Percentiles rank a stretch among this genome's conserved stretches.
These are phyloP conservation scores for Melanopsichium pennsylvanicum DNA, from an alignment of 1,284 basidiomycete genomes.

Conservation along the genomic window DNA sequence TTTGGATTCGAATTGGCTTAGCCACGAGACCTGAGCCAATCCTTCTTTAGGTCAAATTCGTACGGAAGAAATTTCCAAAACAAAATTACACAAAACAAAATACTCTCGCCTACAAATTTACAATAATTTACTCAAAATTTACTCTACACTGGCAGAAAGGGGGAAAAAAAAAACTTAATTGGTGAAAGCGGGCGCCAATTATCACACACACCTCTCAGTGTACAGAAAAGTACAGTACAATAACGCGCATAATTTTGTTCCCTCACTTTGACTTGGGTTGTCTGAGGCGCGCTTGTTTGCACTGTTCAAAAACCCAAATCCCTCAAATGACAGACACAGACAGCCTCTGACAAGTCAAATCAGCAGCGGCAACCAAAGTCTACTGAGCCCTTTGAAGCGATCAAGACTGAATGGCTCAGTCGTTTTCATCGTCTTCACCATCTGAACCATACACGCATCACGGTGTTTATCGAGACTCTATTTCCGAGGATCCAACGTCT, in stretches of 20 bases:
- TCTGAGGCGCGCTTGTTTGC: neutral
- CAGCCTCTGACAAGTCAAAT: too few species aligned
- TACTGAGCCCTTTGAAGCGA: constrained; percentile 5
- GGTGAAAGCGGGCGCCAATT: too few species aligned
- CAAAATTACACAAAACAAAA: neutral
- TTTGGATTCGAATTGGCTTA: constrained; percentile 1
- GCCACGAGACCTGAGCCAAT: neutral
- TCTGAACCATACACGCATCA: constrained; percentile 1
- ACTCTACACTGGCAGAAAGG: too few species aligned
- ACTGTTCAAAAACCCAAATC: neutral
- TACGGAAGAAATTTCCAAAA: constrained; percentile 11
- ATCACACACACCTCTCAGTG: neutral
- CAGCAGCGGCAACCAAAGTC: too few species aligned
- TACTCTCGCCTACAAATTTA: neutral
- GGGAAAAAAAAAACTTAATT: too few species aligned
- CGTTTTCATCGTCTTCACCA: constrained; percentile 8
- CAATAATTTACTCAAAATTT: too few species aligned
- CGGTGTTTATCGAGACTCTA: too few species aligned
- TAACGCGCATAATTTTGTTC: too few species aligned
- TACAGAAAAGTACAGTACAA: too few species aligned
- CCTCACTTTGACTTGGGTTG: neutral
- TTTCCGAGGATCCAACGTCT: too few species aligned
- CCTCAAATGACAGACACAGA: constrained; percentile 9
- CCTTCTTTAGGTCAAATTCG: constrained; percentile 12
- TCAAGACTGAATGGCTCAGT: neutral